phyloP scores from a whole-genome alignment of 1,284 basidiomycete species.

The Sanguinoderma infundibulare region DNA sequence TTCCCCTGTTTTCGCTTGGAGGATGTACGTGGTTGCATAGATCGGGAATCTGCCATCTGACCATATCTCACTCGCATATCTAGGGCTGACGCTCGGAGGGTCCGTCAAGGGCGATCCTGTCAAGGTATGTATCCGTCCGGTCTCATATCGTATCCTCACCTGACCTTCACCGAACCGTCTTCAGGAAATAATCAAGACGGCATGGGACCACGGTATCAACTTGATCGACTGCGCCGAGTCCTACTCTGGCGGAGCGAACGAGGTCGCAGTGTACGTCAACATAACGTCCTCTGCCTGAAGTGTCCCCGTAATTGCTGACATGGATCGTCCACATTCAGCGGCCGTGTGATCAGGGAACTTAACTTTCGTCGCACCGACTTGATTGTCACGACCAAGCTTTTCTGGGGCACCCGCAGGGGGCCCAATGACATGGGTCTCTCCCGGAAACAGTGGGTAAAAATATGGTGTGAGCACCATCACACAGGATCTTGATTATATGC shows the following conservation, averaged over 20 bases:
- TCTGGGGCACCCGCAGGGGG: conserved; percentile 58
- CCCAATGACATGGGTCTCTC: conserved; percentile 66
- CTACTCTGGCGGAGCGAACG: conserved; percentile 74
- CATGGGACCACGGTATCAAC: conserved; percentile 71
- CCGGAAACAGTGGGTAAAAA: conserved; percentile 69
- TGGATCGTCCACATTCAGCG: conserved; percentile 45
- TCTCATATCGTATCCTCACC: neutral
- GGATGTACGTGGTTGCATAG: conserved; percentile 52
- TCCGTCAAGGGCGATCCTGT: conserved; percentile 74
- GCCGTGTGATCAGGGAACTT: conserved; percentile 80
- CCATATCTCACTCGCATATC: neutral
- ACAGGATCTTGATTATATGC: neutral
- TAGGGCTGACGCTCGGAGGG: conserved; percentile 69
- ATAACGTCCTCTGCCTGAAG: neutral
- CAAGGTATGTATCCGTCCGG: conserved; percentile 44
- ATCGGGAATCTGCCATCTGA: neutral
- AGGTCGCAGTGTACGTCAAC: conserved; percentile 62
- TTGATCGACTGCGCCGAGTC: conserved; percentile 72
- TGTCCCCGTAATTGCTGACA: neutral
- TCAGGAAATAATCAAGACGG: conserved; percentile 65
- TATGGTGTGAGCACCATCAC: neutral
- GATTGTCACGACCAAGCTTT: conserved; percentile 76
- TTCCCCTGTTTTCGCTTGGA: conserved; percentile 80
- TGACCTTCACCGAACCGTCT: neutral
- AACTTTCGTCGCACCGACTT: conserved; percentile 73